phyloP scores from a whole-genome alignment of 129 eudicot genomes.

The Flaveria trinervia region DNA sequence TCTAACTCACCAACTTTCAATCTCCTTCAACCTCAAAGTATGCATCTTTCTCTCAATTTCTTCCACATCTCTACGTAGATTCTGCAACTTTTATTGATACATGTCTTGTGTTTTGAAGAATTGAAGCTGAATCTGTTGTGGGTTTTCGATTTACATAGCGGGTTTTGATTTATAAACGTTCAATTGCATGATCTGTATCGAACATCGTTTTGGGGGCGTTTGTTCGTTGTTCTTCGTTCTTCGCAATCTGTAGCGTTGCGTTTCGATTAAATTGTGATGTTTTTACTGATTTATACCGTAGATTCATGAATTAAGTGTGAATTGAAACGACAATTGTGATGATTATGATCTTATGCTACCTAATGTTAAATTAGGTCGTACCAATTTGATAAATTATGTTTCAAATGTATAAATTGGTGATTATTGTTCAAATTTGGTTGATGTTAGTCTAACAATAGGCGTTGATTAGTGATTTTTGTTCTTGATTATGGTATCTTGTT shows the following conservation, averaged over 20 bases:
- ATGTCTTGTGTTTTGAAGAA: background rate
- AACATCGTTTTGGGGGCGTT: too few relatives aligned
- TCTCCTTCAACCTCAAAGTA: constrained; percentile 4
- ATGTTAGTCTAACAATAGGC: background rate
- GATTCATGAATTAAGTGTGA: background rate
- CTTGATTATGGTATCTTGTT: background rate
- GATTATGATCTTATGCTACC: background rate
- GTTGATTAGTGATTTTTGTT: background rate
- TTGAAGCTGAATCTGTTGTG: constrained; percentile 11
- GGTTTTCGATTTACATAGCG: background rate
- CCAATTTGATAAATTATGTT: background rate
- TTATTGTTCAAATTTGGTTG: background rate
- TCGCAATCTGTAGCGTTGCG: too few relatives aligned
- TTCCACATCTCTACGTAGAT: background rate
- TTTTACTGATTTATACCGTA: background rate
- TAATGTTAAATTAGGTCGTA: background rate
- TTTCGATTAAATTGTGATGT: background rate
- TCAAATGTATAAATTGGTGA: background rate
- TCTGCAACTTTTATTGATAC: background rate
- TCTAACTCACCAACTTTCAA: background rate
- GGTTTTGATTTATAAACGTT: background rate
- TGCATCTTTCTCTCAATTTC: background rate
- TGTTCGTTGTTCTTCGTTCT: too few relatives aligned
- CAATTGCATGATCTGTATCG: background rate
- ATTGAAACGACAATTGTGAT: background rate